A percentile compares a stretch with the other conserved stretches of the same genome.
Evolutionary conservation across 306 rosid species (phyloP).

Genomic region (Dalbergia cultrata): DNA sequence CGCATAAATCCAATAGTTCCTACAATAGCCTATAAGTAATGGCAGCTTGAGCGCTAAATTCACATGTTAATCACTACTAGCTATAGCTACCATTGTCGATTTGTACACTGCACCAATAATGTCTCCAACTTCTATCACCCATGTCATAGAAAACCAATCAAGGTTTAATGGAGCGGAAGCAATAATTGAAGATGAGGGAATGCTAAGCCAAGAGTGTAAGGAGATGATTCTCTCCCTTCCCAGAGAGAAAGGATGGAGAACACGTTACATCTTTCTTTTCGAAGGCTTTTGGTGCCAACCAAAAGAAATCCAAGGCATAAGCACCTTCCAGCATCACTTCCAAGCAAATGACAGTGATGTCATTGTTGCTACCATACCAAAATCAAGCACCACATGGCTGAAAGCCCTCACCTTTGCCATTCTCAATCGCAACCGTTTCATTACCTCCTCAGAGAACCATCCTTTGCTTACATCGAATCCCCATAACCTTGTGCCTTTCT

Average conservation of each 20-base stretch:
- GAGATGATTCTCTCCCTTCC: conserved; percentile 57
- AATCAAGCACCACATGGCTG: conserved; percentile 74
- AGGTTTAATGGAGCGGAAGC: background rate
- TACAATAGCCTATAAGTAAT: conserved; percentile 8
- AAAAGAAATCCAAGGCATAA: conserved; percentile 43
- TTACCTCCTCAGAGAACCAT: conserved; percentile 21
- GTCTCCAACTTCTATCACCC: background rate
- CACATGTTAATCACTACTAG: background rate
- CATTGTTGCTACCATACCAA: conserved; percentile 53
- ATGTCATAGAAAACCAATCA: conserved; percentile 16
- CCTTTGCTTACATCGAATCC: conserved; percentile 60
- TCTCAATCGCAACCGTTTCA: conserved; percentile 34
- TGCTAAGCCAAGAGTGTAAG: conserved; percentile 42
- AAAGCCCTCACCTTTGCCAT: conserved; percentile 62
- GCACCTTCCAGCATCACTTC: conserved; percentile 55
- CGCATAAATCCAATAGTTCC: no score
- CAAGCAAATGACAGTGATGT: conserved; percentile 54
- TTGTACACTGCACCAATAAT: background rate
- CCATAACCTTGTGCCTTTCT: conserved; percentile 63
- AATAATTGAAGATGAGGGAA: conserved; percentile 15
- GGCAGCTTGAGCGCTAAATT: background rate
- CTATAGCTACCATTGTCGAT: background rate
- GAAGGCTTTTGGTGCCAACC: conserved; percentile 65
- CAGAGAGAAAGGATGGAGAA: conserved; percentile 55
- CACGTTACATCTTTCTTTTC: conserved; percentile 37